A percentile compares a stretch with the other conserved stretches of the same genome.
Conservation (phyloP, 1,139 yeast species). For the Protomyces pachydermus region DNA sequence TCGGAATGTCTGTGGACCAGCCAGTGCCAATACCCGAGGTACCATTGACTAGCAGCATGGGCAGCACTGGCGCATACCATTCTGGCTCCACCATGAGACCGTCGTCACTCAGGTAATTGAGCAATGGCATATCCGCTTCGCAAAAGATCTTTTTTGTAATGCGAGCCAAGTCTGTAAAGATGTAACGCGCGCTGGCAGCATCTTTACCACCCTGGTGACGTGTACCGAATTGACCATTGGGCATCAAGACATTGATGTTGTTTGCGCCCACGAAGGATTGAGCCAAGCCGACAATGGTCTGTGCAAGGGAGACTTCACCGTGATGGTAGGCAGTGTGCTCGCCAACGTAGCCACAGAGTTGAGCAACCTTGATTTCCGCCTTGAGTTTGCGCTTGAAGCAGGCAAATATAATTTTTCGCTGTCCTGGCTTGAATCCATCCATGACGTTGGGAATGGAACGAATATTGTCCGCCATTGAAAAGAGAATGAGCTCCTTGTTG, state of each 20-base stretch:
- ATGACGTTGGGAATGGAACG: conserved; percentile 91
- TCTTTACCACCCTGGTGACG: conserved; percentile 98
- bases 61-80: conserved; percentile 89
- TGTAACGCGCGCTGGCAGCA: conserved; percentile 97
- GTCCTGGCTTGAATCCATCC: conserved; percentile 97
- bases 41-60: conserved; percentile 91
- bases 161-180: conserved; percentile 75
- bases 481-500: conserved; percentile 87
- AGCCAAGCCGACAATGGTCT: conserved; percentile 88
- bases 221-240: conserved; percentile 96
- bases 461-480: conserved; percentile 93
- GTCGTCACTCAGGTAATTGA: conserved; percentile 82
- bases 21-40: conserved; percentile 99
- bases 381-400: conserved; percentile 76
- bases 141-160: conserved; percentile 73
- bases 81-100: conserved; percentile 93
- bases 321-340: conserved; percentile 94
- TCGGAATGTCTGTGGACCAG: conserved; percentile 93
- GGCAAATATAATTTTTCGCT: conserved; percentile 85
- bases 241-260: conserved; percentile 75
- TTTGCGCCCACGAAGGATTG: conserved; percentile 94
- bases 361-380: conserved; percentile 82
- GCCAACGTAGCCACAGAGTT: conserved; percentile 81
- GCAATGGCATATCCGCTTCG: conserved; percentile 72
- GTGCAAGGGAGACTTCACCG: conserved; percentile 83